A percentile compares a stretch with the other conserved stretches of the same genome.
phyloP scores from a whole-genome alignment of 2,329 filamentous ascomycete species.

The Claviceps sp. region DNA sequence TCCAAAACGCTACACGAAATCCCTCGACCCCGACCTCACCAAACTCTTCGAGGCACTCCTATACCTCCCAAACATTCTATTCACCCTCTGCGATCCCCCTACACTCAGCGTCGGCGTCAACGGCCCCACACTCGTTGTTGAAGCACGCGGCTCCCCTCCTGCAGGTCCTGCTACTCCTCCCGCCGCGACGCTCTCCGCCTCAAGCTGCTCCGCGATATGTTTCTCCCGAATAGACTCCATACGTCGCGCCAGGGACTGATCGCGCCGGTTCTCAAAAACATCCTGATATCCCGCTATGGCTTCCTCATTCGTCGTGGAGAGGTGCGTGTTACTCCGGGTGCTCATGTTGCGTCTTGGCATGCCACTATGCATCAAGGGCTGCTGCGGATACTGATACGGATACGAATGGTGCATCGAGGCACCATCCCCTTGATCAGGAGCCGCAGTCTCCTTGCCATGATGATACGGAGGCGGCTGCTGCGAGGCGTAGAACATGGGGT shows the following conservation, averaged over 20 bases:
- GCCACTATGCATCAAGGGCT: slow-evolving; percentile 2
- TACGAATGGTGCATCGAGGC: no score
- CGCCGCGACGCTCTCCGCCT: slow-evolving; percentile 9
- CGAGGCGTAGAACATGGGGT: slow-evolving; percentile 45
- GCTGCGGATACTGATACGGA: slow-evolving; percentile 2
- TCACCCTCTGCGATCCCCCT: neutral
- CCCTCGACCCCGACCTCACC: neutral
- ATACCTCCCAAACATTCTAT: neutral
- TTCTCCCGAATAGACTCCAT: slow-evolving; percentile 26
- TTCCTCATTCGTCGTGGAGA: slow-evolving; percentile 17
- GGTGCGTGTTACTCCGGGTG: slow-evolving; percentile 4
- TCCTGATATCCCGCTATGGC: slow-evolving; percentile 29
- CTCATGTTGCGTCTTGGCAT: slow-evolving; percentile 8
- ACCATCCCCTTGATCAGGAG: no score
- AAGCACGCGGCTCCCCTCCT: neutral
- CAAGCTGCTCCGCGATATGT: slow-evolving; percentile 16
- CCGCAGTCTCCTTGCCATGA: neutral
- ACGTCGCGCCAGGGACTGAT: slow-evolving; percentile 21
- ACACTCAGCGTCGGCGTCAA: neutral
- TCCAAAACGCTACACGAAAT: neutral
- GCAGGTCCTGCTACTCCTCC: slow-evolving; percentile 8
- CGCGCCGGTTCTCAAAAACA: slow-evolving; percentile 30
- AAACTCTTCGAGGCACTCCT: neutral
- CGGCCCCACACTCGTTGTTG: neutral
- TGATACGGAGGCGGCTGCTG: slow-evolving; percentile 18